Evolutionary conservation across 768 basidiomycete species (phyloP), one percentile per base, ranked within the genome.

Genomic region (Phlebiopsis gigantea): DNA sequence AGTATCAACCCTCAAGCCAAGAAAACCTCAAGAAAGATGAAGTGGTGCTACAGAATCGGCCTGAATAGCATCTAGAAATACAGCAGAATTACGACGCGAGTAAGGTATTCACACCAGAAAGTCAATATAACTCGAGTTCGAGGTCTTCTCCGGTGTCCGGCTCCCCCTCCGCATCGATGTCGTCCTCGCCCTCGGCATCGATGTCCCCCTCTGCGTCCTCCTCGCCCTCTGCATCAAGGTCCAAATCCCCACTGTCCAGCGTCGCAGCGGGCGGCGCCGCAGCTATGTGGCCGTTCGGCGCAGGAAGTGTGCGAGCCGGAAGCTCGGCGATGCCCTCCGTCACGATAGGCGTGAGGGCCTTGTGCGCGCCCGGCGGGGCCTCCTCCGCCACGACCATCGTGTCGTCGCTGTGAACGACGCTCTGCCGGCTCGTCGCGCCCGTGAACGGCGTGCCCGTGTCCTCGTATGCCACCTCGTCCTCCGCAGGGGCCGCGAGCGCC

Each of bases 371-470:
- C 25, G 65, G 62, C 4, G 63, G 63, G 6, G 60, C 49, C n/a
- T 65, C 66, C 34, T 77, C 74, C 12, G 65, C 59, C 15, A 71
- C 75, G 46, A 74, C 73, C 42, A 83, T 72, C 8, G 80, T 84
- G 53, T 80, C 80, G 58, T 85, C 85, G 63, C 79, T 83, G 28
- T 80, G 79, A 56, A 76, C 58, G 30, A 59, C 72, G 60, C 83
- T 84, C 63, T 79, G 80, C 57, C 74, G 73, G 61, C 79, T 80
- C 48, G 79, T 75, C 55, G 71, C 61, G 21, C 65, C 75, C 28
- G 75, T 82, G 45, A 77, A 66, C 1, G 81, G 80, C 28, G 82
- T 83, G 28, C 73, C 79, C 53, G 71, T 60, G 56, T 82, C 82
- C 65, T 84, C 83, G n/a, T 75, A 76, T n/a, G 12, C 65, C 79